These are phyloP conservation scores for Aspergillus heteromorphus DNA, from an alignment of 495 filamentous ascomycete genomes.

Conservation along the genomic window DNA sequence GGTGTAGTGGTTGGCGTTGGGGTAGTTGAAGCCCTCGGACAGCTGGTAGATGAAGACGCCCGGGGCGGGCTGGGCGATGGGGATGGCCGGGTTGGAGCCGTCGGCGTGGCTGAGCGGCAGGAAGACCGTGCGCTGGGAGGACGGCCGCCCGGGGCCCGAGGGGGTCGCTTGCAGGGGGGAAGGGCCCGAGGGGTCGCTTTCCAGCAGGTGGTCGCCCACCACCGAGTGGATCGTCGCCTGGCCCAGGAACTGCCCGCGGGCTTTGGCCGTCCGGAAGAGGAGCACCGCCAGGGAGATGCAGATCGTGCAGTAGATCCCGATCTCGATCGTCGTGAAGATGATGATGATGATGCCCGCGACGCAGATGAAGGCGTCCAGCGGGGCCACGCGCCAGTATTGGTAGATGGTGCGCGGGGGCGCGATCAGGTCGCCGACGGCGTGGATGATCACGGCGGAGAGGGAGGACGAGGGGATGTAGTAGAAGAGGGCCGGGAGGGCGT, in stretches of 20 bases:
- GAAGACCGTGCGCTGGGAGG: background rate
- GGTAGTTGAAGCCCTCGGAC: background rate
- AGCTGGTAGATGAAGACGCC: background rate
- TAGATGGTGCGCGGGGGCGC: conserved; percentile 88
- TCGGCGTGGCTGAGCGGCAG: background rate
- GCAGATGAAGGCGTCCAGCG: conserved; percentile 84
- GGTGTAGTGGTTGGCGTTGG: background rate
- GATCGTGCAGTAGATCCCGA: conserved; percentile 53
- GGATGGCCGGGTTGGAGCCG: background rate
- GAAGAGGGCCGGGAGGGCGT: conserved; percentile 84
- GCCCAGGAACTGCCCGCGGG: background rate
- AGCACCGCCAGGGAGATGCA: background rate
- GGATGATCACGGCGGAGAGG: conserved; percentile 90
- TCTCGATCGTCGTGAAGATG: conserved; percentile 79
- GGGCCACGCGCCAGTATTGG: conserved; percentile 89
- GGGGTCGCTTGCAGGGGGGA: too few relatives aligned
- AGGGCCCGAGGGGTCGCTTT: background rate
- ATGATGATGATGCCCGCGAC: conserved; percentile 88
- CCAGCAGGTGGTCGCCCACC: background rate
- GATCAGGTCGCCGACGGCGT: conserved; percentile 91
- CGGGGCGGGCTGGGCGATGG: background rate
- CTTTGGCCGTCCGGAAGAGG: background rate
- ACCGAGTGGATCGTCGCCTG: background rate
- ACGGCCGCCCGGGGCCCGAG: background rate
- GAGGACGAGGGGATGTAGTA: conserved; percentile 83